Base-by-base conservation (phyloP, 2,329 filamentous ascomycete species). In the Cladophialophora carrionii region DNA sequence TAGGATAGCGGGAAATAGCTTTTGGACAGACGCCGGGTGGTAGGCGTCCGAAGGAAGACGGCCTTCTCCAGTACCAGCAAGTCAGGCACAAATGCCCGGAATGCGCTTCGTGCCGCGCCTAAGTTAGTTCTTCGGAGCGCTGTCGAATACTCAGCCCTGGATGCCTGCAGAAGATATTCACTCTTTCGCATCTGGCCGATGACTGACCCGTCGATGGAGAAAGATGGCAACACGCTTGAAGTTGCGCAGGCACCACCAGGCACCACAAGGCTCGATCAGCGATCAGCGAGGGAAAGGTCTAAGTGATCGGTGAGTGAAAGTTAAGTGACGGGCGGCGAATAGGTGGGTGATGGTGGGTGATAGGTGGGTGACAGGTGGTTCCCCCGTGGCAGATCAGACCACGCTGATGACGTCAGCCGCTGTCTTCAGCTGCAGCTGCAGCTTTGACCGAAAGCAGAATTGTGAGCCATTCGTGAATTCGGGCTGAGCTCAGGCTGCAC, bases 401-500 rank as follows among this genome's bases (percentile, higher is more conserved):
- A 51, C 48, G 10, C 48, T 12, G 48, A 29, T 51, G 48, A 51
- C 48, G 48, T 51, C 48, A 51, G 48, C 48, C 20, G 48, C 46
- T 49, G 41, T n/a, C 20, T 2, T 3, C 2, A 9, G 17, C 14
- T 49, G 7, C 46, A 49, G 46, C 46, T 49, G 46, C 48, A 51
- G 24, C 48, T 29, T 51, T 51, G 24, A 9, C 20, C 48, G 24
- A 51, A 51, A 51, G 20, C 48, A 26, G 48, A 51, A 51, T 51
- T 26, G 20, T 26, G 20, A 51, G 48, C 22, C 3, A 26, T 8
- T 17, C 37, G 8, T 43, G 7, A 14, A 43, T 43, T 41, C 37
- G 37, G 17, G 24, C 46, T 26, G 46, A 51, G 8, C 4, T 24
- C 34, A 41, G 17, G 48, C 20, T 51, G 20, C 48, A 51, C 48